These are phyloP conservation scores for Flaveria robusta DNA, from an alignment of 129 eudicot species.

Conservation along the genomic window DNA sequence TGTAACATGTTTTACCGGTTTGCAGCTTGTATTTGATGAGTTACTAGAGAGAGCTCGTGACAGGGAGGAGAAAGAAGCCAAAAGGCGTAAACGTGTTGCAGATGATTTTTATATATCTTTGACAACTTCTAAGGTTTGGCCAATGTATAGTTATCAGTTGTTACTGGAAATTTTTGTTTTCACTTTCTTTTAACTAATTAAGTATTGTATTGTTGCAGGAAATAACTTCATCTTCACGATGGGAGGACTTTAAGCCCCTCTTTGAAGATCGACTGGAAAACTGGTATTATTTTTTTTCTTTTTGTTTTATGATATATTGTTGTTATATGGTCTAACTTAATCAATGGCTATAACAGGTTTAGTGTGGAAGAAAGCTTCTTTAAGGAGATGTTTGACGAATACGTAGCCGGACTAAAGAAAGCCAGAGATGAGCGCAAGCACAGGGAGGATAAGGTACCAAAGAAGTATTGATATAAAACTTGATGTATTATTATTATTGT, in stretches of 20 bases:
- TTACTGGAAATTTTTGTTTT: neutral
- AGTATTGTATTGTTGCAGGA: slow-evolving; percentile 53
- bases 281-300: slow-evolving; percentile 33
- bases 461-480: neutral
- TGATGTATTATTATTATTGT: neutral
- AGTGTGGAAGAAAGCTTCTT: slow-evolving; percentile 65
- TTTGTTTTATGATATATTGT: slow-evolving; percentile 1
- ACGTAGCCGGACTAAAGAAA: slow-evolving; percentile 57
- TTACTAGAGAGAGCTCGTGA: slow-evolving; percentile 66
- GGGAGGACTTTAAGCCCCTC: slow-evolving; percentile 72
- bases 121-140: slow-evolving; percentile 64
- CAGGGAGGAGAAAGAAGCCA: slow-evolving; percentile 90
- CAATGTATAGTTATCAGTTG: slow-evolving; percentile 4
- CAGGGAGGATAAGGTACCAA: slow-evolving; percentile 80
- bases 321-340: neutral
- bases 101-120: slow-evolving; percentile 65
- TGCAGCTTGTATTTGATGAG: slow-evolving; percentile 82
- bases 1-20: slow-evolving; percentile 9
- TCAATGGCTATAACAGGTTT: slow-evolving; percentile 50
- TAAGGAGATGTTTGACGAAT: slow-evolving; percentile 61
- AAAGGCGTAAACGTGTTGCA: slow-evolving; percentile 80
- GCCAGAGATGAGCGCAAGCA: slow-evolving; percentile 80
- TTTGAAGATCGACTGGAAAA: slow-evolving; percentile 62
- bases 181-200: neutral
- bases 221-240: slow-evolving; percentile 66